These are phyloP conservation scores for Artemisia tridentata DNA, from an alignment of 129 eudicot genomes.

Conservation along the genomic window DNA sequence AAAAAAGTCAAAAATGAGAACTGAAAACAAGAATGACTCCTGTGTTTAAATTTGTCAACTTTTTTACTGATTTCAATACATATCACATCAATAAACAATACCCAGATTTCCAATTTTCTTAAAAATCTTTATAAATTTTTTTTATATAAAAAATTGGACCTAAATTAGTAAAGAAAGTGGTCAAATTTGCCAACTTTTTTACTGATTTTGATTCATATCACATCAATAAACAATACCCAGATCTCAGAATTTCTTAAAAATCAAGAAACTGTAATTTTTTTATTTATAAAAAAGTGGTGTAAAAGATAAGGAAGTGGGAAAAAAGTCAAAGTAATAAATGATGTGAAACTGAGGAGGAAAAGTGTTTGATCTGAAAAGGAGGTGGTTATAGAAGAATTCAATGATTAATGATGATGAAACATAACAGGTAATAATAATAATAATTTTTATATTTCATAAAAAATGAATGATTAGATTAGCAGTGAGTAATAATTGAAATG, in stretches of 20 bases:
- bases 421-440: slow-evolving; percentile 1
- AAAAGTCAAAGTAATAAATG: no score
- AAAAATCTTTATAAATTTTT: no score
- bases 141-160: not conserved
- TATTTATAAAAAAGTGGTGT: slow-evolving; percentile 1
- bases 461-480: not conserved
- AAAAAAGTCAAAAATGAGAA: not conserved
- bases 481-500: slow-evolving; percentile 17
- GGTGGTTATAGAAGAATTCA: no score
- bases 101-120: slow-evolving; percentile 22
- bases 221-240: slow-evolving; percentile 9
- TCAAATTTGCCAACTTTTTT: no score
- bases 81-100: not conserved
- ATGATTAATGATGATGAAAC: not conserved
- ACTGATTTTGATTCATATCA: slow-evolving; percentile 21
- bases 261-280: no score
- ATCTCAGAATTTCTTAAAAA: slow-evolving; percentile 9
- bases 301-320: not conserved
- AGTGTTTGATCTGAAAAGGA: no score
- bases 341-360: no score
- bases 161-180: not conserved
- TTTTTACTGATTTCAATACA: slow-evolving; percentile 16
- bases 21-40: not conserved
- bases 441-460: not conserved
- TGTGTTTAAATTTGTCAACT: slow-evolving; percentile 17